Evolutionary conservation across 83 land plant species (phyloP).

Genomic region (Diphasiastrum complanatum): DNA sequence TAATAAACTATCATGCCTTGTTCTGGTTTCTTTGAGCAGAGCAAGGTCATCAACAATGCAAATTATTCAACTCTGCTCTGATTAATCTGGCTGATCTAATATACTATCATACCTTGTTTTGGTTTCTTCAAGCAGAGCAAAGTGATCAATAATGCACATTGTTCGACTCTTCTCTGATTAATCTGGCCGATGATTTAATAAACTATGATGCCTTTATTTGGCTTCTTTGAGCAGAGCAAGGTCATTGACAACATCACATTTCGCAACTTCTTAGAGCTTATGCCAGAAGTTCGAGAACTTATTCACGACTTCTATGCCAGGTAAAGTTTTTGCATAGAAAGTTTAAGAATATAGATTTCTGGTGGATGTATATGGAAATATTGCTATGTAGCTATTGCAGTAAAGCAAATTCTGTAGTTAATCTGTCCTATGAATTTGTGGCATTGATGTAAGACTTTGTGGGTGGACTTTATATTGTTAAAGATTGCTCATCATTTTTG

Average conservation of each 20-base stretch:
- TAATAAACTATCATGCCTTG: not conserved
- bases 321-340: constrained; percentile 24
- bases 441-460: no score
- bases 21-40: constrained; percentile 28
- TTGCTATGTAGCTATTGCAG: no score
- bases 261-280: constrained; percentile 83
- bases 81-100: not conserved
- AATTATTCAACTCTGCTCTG: not conserved
- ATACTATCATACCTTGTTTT: not conserved
- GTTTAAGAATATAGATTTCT: not conserved
- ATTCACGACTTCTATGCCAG: constrained; percentile 95
- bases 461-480: not conserved
- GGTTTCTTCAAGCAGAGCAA: constrained; percentile 41
- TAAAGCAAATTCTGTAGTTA: no score
- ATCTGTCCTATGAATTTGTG: no score
- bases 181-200: not conserved
- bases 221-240: constrained; percentile 48
- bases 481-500: no score
- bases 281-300: constrained; percentile 95
- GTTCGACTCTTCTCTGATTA: not conserved
- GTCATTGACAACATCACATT: constrained; percentile 90
- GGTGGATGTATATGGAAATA: not conserved
- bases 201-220: not conserved
- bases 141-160: constrained; percentile 43
- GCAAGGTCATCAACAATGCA: constrained; percentile 81